Base-by-base conservation (phyloP, 148 eudicot genomes). In the Rhododendron ovatum region DNA sequence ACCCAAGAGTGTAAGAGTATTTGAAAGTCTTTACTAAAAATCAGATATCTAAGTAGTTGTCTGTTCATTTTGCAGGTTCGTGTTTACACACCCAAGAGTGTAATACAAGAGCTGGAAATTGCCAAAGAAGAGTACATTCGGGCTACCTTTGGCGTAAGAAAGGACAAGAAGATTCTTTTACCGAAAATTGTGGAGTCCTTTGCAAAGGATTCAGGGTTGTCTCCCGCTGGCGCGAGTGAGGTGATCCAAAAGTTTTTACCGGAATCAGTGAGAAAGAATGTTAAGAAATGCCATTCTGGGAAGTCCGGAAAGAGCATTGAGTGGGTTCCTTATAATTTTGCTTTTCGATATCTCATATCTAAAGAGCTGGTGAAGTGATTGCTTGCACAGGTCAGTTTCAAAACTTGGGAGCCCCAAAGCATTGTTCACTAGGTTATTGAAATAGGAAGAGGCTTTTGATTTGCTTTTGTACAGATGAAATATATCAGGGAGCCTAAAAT, bases 81-180 rank as follows among this genome's bases (percentile, higher is more conserved):
- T 5, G 92, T 93, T 69, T 97, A 95, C 88, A 93, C 99, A 51
- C 96, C 98, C 3, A 94, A 97, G 86, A 88, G 96, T 88, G 89
- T 95, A 30, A 84, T 87, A 82, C 92, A 91, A 87, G 99, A 97
- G 87, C 90, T 97, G 76, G 99, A 97, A 89, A 86, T 87, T 28
- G 98, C 99, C 45, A 95, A 97, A 89, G 99, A 97, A 78, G 99
- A 97, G 84, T 97, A 94, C 89, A 90, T 97, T 1, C 91, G 99
- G n/a, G 99, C 99, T 63, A 92, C 95, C n/a, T 95, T 95, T 88
- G 98, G 99, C 14, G 87, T 95, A 43, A 90, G 94, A n/a, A 97
- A 93, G 74, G 98, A 94, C 86, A 91, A 93, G 81, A 97, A 93
- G 85, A 80, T 93, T 73, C 88, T 94, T 43, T 78, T 97, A 20